Conservation (phyloP, 129 eudicot genomes). For the Sambucus nigra region DNA sequence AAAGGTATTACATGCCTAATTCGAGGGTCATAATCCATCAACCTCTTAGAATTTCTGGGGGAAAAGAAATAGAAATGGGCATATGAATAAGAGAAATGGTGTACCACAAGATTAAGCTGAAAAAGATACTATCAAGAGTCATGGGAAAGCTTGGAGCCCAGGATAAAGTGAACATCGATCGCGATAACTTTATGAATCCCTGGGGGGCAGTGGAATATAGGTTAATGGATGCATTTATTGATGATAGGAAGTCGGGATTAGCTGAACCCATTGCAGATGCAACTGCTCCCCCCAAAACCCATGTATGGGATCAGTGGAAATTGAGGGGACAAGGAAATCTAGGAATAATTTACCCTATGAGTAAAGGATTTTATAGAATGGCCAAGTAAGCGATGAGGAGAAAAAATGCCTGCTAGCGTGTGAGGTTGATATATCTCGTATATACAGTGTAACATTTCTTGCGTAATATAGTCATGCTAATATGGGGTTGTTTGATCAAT, state of each 20-base stretch:
- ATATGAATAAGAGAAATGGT: constrained; percentile 69
- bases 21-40: constrained; percentile 86
- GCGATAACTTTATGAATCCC: constrained; percentile 74
- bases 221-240: constrained; percentile 70
- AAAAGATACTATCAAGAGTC: constrained; percentile 69
- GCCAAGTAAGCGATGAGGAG: too few relatives aligned
- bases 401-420: too few relatives aligned
- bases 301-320: constrained; percentile 55
- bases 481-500: too few relatives aligned
- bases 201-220: constrained; percentile 96
- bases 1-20: constrained; percentile 95
- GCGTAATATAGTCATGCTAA: too few relatives aligned
- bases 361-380: constrained; percentile 47
- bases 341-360: constrained; percentile 70
- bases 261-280: constrained; percentile 74
- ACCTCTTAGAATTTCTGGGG: constrained; percentile 69
- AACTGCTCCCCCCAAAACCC: constrained; percentile 61
- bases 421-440: too few relatives aligned
- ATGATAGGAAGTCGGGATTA: constrained; percentile 94
- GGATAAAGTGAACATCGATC: constrained; percentile 78
- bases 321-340: constrained; percentile 47
- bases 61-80: constrained; percentile 70
- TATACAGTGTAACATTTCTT: too few relatives aligned
- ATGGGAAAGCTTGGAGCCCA: constrained; percentile 79
- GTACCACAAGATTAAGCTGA: constrained; percentile 65